A percentile compares a stretch with the other conserved stretches of the same genome.
phyloP scores from a whole-genome alignment of 1,284 basidiomycete genomes.

The Ganoderma multipileum region DNA sequence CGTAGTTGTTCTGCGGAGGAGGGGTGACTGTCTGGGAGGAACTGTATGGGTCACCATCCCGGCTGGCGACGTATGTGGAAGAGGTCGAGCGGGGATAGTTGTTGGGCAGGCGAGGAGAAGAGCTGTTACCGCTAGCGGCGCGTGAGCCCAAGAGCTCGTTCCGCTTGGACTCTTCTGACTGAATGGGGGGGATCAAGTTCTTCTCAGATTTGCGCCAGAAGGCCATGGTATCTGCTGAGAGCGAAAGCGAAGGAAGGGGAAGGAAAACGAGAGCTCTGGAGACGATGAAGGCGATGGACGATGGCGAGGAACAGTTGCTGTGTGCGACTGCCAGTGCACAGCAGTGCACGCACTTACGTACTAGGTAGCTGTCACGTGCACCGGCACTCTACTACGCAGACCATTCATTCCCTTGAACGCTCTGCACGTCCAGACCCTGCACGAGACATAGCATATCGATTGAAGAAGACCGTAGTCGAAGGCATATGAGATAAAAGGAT shows the following conservation, averaged over 20 bases:
- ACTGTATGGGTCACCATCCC: slow-evolving; percentile 63
- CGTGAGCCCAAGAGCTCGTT: slow-evolving; percentile 42
- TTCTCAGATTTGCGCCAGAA: slow-evolving; percentile 74
- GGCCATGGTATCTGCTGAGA: slow-evolving; percentile 56
- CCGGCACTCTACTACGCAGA: neutral
- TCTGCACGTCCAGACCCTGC: neutral
- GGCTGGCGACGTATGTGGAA: slow-evolving; percentile 68
- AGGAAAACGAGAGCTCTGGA: slow-evolving; percentile 2
- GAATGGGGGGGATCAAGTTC: slow-evolving; percentile 73
- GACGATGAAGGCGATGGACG: slow-evolving; percentile 16
- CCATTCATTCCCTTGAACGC: neutral
- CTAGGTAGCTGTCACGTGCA: slow-evolving; percentile 22
- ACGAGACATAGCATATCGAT: neutral
- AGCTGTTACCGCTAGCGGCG: slow-evolving; percentile 36
- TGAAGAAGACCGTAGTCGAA: neutral
- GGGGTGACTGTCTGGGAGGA: slow-evolving; percentile 38
- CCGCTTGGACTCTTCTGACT: slow-evolving; percentile 41
- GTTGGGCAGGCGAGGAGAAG: slow-evolving; percentile 49
- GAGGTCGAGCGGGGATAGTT: slow-evolving; percentile 56
- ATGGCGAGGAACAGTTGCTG: slow-evolving; percentile 25
- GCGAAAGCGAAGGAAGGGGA: slow-evolving; percentile 6
- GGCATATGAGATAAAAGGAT: slow-evolving; percentile 21
- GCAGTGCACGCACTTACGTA: slow-evolving; percentile 20
- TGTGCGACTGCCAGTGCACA: slow-evolving; percentile 23
- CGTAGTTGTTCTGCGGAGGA: slow-evolving; percentile 38